Conservation (phyloP, 129 eudicot species). For the Tanacetum coccineum region DNA sequence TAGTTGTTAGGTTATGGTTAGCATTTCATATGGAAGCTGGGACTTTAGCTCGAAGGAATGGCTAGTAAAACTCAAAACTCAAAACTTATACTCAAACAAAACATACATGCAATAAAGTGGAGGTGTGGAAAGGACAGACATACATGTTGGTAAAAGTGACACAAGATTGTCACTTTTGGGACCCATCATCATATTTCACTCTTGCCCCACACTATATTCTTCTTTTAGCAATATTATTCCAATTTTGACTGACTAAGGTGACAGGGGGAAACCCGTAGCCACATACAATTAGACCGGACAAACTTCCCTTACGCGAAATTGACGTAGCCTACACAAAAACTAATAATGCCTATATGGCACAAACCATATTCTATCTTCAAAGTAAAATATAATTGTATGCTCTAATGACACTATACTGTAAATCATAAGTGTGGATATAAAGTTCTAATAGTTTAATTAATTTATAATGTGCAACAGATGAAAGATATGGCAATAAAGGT, state of each 20-base stretch:
- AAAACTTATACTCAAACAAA: neutral
- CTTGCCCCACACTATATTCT: neutral
- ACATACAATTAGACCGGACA: neutral
- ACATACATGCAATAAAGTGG: constrained; percentile 4
- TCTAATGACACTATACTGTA: neutral
- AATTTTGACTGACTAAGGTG: neutral
- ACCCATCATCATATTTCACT: constrained; percentile 2
- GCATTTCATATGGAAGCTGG: too few species aligned
- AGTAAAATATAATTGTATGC: neutral
- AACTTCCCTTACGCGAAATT: too few species aligned
- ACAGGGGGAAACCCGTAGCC: neutral
- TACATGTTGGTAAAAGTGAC: constrained; percentile 25
- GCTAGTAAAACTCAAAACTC: neutral
- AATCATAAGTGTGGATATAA: neutral
- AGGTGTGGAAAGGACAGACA: constrained; percentile 5
- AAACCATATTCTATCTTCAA: neutral
- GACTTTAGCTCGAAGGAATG: too few species aligned
- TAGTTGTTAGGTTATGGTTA: too few species aligned
- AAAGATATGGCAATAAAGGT: constrained; percentile 85
- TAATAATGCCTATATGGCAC: too few species aligned
- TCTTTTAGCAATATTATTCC: neutral
- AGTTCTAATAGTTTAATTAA: constrained; percentile 11
- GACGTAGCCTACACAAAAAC: too few species aligned
- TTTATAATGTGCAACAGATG: constrained; percentile 40
- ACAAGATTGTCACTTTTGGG: constrained; percentile 1